phyloP scores from a whole-genome alignment of 768 basidiomycete genomes.

The Termitomyces heimii region DNA sequence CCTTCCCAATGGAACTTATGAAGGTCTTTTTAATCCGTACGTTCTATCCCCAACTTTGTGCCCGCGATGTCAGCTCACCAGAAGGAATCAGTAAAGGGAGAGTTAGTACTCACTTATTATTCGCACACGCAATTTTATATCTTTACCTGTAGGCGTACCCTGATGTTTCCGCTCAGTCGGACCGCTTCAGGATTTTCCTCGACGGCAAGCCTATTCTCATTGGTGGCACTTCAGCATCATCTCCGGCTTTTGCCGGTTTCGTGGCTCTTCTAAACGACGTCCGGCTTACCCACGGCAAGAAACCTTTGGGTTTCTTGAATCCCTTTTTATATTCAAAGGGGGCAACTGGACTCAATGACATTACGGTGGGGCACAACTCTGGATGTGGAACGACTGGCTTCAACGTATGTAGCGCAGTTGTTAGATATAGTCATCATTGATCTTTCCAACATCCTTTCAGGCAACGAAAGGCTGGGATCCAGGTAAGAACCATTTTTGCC shows the following conservation, averaged over 20 bases:
- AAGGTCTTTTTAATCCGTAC: slow-evolving; percentile 57
- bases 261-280: slow-evolving; percentile 64
- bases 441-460: slow-evolving; percentile 15
- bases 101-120: slow-evolving; percentile 25
- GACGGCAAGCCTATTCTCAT: slow-evolving; percentile 31
- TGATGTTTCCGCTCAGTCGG: slow-evolving; percentile 60
- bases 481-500: slow-evolving; percentile 24
- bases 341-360: slow-evolving; percentile 44
- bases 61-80: neutral
- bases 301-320: slow-evolving; percentile 62
- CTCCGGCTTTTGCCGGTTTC: slow-evolving; percentile 61
- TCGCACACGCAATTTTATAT: neutral
- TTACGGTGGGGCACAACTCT: slow-evolving; percentile 49
- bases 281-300: slow-evolving; percentile 33
- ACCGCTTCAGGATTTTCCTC: slow-evolving; percentile 42
- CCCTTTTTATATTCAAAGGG: slow-evolving; percentile 49
- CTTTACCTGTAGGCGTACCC: slow-evolving; percentile 40
- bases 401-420: slow-evolving; percentile 36
- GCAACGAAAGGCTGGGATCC: slow-evolving; percentile 58
- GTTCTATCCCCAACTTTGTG: slow-evolving; percentile 11
- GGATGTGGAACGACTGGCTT: slow-evolving; percentile 63
- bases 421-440: neutral
- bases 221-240: slow-evolving; percentile 60
- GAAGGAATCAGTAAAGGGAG: slow-evolving; percentile 34
- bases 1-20: slow-evolving; percentile 42